A percentile compares a stretch with the other conserved stretches of the same genome.
phyloP scores from a whole-genome alignment of 768 basidiomycete genomes.

The Aureoboletus auriporus region DNA sequence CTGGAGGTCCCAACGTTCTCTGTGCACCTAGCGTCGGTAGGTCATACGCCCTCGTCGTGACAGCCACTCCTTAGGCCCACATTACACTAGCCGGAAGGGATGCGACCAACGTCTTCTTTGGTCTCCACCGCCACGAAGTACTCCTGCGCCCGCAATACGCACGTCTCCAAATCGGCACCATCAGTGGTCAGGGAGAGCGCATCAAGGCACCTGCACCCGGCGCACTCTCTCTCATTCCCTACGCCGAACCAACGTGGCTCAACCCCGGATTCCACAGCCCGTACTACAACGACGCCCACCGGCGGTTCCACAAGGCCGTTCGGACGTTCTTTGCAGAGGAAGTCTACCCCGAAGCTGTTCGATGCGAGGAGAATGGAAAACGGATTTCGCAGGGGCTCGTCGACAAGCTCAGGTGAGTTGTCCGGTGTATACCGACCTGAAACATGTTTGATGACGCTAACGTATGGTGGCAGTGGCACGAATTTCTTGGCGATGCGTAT shows the following conservation, averaged over 20 bases:
- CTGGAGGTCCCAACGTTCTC: constrained; percentile 75
- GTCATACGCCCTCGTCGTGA: constrained; percentile 11
- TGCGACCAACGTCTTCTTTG: constrained; percentile 79
- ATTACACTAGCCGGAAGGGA: constrained; percentile 56
- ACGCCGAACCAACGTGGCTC: constrained; percentile 85
- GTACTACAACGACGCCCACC: constrained; percentile 74
- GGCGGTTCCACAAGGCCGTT: constrained; percentile 69
- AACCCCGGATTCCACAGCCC: constrained; percentile 62
- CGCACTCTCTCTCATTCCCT: constrained; percentile 72
- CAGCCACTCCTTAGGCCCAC: background rate
- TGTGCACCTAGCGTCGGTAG: constrained; percentile 62
- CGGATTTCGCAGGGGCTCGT: constrained; percentile 80
- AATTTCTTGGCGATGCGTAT: constrained; percentile 64
- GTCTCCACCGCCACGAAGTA: constrained; percentile 80
- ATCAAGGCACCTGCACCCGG: constrained; percentile 56
- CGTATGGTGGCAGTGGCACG: constrained; percentile 44
- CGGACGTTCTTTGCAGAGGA: constrained; percentile 76
- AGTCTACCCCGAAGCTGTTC: constrained; percentile 67
- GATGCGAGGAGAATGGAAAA: constrained; percentile 86
- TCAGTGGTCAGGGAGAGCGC: constrained; percentile 52
- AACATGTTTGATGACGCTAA: background rate
- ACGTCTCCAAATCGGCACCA: constrained; percentile 62
- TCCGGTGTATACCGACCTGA: no score
- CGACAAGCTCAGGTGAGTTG: constrained; percentile 72
- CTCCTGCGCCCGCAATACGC: constrained; percentile 69